These are phyloP conservation scores for Phragmites australis DNA, from an alignment of 176 grass and related monocot species.

Conservation along the genomic window DNA sequence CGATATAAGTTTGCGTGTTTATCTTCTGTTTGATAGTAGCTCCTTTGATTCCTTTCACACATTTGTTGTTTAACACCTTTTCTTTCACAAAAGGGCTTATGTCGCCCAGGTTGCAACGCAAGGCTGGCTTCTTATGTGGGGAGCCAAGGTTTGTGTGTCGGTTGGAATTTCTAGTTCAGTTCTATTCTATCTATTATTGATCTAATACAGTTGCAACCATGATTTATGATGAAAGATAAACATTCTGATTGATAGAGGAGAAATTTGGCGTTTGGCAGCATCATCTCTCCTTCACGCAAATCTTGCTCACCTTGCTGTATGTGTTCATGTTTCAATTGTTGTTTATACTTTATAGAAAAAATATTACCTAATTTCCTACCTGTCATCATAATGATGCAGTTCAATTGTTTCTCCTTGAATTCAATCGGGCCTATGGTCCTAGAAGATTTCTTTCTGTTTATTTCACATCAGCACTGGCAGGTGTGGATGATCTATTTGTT, in stretches of 20 bases:
- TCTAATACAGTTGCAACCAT: conserved; percentile 7
- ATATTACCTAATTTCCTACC: conserved; percentile 28
- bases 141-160: conserved; percentile 76
- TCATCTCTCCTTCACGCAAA: conserved; percentile 86
- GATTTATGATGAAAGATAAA: conserved; percentile 60
- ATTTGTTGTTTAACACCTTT: conserved; percentile 36
- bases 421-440: conserved; percentile 74
- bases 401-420: conserved; percentile 96
- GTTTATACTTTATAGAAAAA: background rate
- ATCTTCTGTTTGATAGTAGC: background rate
- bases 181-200: conserved; percentile 5
- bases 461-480: conserved; percentile 74
- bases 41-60: background rate
- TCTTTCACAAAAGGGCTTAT: conserved; percentile 52
- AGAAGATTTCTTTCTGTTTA: conserved; percentile 79
- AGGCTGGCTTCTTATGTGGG: conserved; percentile 79
- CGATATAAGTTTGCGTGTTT: background rate
- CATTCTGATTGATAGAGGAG: conserved; percentile 81
- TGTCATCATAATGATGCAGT: conserved; percentile 38
- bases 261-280: conserved; percentile 86
- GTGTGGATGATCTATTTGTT: conserved; percentile 35
- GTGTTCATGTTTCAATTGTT: background rate
- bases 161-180: conserved; percentile 35
- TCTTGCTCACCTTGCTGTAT: conserved; percentile 77
- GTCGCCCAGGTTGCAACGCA: conserved; percentile 71